Conservation (phyloP, 2,329 filamentous ascomycete species). For the Botrytis byssoidea region DNA sequence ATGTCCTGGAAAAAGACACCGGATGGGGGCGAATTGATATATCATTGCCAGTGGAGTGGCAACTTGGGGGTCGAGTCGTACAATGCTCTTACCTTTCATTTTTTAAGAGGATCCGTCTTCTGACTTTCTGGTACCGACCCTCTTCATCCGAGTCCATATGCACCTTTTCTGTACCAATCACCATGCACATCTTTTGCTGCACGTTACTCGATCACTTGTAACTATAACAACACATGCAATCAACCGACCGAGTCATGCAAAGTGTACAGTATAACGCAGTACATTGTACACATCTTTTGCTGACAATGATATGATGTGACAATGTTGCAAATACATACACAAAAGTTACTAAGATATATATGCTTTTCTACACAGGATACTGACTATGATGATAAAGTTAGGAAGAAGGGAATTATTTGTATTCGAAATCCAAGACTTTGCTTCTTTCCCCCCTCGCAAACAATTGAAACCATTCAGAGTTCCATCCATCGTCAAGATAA, state of each 20-base stretch:
- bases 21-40: neutral
- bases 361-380: neutral
- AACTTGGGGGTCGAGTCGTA: constrained; percentile 11
- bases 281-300: constrained; percentile 11
- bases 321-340: constrained; percentile 10
- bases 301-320: constrained; percentile 7
- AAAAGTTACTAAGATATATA: neutral
- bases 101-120: constrained; percentile 7
- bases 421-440: neutral
- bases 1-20: neutral
- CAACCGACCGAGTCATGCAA: constrained; percentile 24
- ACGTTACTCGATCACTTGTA: constrained; percentile 22
- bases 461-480: constrained; percentile 6
- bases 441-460: neutral
- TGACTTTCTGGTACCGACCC: constrained; percentile 19
- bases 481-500: neutral
- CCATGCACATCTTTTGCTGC: constrained; percentile 1
- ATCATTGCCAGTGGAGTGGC: neutral
- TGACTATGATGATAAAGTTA: neutral
- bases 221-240: constrained; percentile 23
- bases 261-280: constrained; percentile 14
- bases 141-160: constrained; percentile 14
- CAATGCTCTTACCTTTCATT: constrained; percentile 11
- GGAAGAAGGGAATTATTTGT: neutral
- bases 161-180: constrained; percentile 15